Conservation (phyloP, 2,329 filamentous ascomycete species). For the Huntiella decipiens region DNA sequence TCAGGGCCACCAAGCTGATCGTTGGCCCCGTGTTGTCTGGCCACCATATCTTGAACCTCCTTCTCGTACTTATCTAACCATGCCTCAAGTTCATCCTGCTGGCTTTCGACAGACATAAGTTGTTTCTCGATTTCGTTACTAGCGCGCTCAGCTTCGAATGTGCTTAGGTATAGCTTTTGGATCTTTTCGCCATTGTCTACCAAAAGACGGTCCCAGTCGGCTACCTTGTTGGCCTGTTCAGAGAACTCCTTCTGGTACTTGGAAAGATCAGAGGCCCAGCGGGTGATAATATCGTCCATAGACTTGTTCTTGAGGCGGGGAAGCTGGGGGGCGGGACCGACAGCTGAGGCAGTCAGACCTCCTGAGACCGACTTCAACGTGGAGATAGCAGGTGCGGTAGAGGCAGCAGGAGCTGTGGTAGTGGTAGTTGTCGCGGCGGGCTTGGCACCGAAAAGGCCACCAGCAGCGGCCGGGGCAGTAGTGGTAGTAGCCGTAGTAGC, state of each 20-base stretch:
- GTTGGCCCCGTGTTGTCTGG: constrained; percentile 54
- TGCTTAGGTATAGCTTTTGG: constrained; percentile 76
- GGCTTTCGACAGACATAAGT: constrained; percentile 70
- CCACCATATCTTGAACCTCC: constrained; percentile 78
- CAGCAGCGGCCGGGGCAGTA: not conserved
- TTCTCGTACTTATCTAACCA: constrained; percentile 84
- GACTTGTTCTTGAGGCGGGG: constrained; percentile 94
- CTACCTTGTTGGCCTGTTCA: constrained; percentile 68
- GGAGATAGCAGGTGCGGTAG: constrained; percentile 17
- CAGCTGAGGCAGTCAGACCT: constrained; percentile 50
- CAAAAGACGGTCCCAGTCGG: constrained; percentile 76
- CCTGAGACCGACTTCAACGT: constrained; percentile 18
- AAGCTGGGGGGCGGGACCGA: constrained; percentile 64
- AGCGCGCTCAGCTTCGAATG: constrained; percentile 82
- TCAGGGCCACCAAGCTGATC: constrained; percentile 74
- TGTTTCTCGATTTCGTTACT: constrained; percentile 89
- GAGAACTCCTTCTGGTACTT: constrained; percentile 97
- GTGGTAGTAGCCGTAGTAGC: constrained; percentile 2
- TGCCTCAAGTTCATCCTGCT: constrained; percentile 74
- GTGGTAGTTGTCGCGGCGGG: constrained; percentile 2
- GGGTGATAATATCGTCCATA: constrained; percentile 95
- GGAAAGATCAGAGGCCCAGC: constrained; percentile 86
- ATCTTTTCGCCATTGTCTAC: constrained; percentile 94
- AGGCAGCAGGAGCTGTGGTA: constrained; percentile 14
- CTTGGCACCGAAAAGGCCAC: constrained; percentile 3